Percentiles rank a stretch among this genome's conserved stretches.
phyloP scores from a whole-genome alignment of 176 grass and related monocot genomes.

The Eleusine indica region DNA sequence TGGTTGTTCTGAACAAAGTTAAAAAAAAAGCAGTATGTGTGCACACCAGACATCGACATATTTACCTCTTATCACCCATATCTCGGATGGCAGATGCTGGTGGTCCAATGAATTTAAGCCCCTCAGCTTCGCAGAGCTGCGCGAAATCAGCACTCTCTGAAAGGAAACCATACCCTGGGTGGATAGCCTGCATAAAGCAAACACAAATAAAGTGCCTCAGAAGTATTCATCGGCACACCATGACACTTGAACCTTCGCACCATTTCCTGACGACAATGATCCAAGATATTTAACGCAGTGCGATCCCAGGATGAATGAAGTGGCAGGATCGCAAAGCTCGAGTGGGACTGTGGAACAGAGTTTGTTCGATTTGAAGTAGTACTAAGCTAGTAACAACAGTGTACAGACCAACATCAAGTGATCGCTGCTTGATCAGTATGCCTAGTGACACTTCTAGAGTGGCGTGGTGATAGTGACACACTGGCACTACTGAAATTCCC shows the following conservation, averaged over 20 bases:
- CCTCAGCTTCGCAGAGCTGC: conserved; percentile 73
- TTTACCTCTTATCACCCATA: conserved; percentile 97
- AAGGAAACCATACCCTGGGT: conserved; percentile 95
- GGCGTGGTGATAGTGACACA: too few species aligned
- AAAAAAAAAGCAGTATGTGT: neutral
- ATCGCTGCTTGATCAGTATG: neutral
- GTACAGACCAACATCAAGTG: neutral
- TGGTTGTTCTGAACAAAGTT: neutral
- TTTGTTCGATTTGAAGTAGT: neutral
- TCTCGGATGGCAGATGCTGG: conserved; percentile 86
- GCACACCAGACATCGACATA: neutral
- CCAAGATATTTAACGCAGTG: neutral
- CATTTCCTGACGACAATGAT: neutral
- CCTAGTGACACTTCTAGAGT: neutral
- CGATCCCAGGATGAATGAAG: neutral
- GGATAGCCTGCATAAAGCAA: conserved; percentile 62
- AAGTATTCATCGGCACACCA: neutral
- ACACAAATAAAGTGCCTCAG: neutral
- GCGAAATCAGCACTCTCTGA: conserved; percentile 96
- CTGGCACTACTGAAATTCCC: neutral
- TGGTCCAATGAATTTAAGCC: conserved; percentile 87
- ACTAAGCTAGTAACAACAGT: neutral
- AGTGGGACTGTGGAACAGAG: too few species aligned
- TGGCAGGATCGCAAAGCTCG: neutral
- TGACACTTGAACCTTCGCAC: neutral